Evolutionary conservation across 441 rosid genomes (phyloP).

Genomic region (Adansonia madagascariensis): DNA sequence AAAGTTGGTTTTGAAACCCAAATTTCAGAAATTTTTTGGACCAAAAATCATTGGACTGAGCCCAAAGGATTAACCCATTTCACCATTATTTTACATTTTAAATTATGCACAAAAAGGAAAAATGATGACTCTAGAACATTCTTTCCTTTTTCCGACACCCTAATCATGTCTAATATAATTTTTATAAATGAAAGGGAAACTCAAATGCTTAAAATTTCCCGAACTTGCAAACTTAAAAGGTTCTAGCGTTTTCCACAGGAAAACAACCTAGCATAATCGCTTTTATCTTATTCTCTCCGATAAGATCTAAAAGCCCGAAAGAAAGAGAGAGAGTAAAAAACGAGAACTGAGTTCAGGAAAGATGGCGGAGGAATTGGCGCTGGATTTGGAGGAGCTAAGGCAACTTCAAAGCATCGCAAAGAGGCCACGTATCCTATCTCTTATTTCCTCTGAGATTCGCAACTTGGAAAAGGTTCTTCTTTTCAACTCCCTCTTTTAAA

Average conservation of each 20-base stretch:
- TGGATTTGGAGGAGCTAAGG: constrained; percentile 81
- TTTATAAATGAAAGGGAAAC: background rate
- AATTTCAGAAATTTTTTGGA: background rate
- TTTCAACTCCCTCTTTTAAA: no score
- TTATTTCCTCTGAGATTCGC: constrained; percentile 64
- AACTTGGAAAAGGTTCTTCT: constrained; percentile 68
- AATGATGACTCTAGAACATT: constrained; percentile 1
- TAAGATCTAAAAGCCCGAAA: background rate
- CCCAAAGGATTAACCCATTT: background rate
- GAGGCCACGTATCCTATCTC: constrained; percentile 66
- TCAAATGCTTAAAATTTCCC: background rate
- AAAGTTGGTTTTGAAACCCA: background rate
- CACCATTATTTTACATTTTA: background rate
- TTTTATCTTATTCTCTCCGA: background rate
- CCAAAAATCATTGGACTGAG: background rate
- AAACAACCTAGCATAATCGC: background rate
- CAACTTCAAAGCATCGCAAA: constrained; percentile 70
- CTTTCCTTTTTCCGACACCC: constrained; percentile 9
- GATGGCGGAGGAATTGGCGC: constrained; percentile 66
- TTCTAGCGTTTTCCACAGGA: constrained; percentile 8
- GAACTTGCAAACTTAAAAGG: background rate
- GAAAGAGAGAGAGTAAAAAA: no score
- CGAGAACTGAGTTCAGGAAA: background rate
- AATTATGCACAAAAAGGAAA: no score
- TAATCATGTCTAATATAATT: background rate